Evolutionary conservation across 306 rosid genomes (phyloP).

Genomic region (Myrica gale): DNA sequence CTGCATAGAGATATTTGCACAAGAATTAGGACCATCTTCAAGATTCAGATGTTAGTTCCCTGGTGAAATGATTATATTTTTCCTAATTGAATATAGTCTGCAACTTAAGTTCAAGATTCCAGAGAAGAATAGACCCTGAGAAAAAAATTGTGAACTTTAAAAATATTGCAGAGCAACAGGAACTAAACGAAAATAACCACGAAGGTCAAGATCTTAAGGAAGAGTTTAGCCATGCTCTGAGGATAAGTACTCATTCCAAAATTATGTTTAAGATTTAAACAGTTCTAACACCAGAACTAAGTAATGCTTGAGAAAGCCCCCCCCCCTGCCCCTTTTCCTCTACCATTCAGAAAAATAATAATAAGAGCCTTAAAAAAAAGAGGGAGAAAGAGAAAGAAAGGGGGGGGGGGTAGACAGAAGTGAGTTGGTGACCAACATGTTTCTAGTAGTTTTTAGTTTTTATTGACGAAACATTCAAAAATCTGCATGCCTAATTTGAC

Average conservation of each 20-base stretch:
- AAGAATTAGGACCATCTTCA: slow-evolving; percentile 11
- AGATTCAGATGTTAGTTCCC: slow-evolving; percentile 3
- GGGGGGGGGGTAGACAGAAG: neutral
- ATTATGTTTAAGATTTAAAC: too few species aligned
- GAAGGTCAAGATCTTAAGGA: neutral
- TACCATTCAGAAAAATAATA: too few species aligned
- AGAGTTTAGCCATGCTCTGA: neutral
- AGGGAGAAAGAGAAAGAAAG: too few species aligned
- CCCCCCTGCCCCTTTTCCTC: too few species aligned
- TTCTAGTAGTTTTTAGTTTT: neutral
- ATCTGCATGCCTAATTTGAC: neutral
- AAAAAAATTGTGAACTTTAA: neutral
- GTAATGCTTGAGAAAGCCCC: too few species aligned
- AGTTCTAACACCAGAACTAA: too few species aligned
- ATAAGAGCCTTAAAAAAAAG: too few species aligned
- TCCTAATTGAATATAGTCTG: neutral
- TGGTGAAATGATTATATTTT: neutral
- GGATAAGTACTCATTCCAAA: neutral
- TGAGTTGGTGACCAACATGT: neutral
- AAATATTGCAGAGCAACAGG: too few species aligned
- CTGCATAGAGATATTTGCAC: slow-evolving; percentile 44
- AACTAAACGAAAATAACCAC: neutral
- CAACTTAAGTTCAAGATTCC: slow-evolving; percentile 8
- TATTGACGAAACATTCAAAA: neutral
- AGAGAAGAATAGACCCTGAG: neutral